Evolutionary conservation across 768 basidiomycete genomes (phyloP).

Genomic region (Lactifluus echinatus): DNA sequence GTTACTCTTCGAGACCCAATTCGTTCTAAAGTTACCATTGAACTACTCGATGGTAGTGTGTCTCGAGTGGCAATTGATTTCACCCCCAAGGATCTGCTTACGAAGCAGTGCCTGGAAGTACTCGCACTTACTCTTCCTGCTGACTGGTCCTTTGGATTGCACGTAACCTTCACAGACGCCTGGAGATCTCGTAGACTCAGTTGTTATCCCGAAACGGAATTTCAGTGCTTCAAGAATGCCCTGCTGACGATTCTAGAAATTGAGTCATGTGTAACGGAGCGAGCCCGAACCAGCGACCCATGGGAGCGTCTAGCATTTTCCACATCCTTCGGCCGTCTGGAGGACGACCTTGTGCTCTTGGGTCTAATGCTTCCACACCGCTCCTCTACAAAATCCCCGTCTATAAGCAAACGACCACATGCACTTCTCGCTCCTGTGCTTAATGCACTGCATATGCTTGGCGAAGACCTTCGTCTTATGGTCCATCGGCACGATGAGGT

Average conservation of each 20-base stretch:
- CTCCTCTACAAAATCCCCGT: background rate
- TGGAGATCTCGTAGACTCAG: slow-evolving; percentile 46
- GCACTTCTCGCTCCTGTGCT: slow-evolving; percentile 49
- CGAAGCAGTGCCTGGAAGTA: slow-evolving; percentile 48
- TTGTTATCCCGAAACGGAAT: slow-evolving; percentile 41
- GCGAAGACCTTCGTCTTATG: slow-evolving; percentile 57
- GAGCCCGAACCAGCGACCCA: slow-evolving; percentile 19
- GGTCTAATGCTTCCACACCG: slow-evolving; percentile 33
- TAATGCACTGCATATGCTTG: slow-evolving; percentile 72
- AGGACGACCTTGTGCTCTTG: slow-evolving; percentile 51
- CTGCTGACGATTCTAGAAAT: slow-evolving; percentile 42
- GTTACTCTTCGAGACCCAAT: slow-evolving; percentile 40
- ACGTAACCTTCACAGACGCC: slow-evolving; percentile 43
- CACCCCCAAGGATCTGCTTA: slow-evolving; percentile 46
- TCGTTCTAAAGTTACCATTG: slow-evolving; percentile 43
- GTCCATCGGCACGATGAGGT: slow-evolving; percentile 48
- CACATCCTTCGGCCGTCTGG: slow-evolving; percentile 38
- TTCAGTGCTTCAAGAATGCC: slow-evolving; percentile 46
- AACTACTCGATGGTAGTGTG: slow-evolving; percentile 42
- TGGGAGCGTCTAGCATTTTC: slow-evolving; percentile 45
- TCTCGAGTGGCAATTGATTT: slow-evolving; percentile 46
- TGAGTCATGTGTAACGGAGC: background rate
- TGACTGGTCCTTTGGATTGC: slow-evolving; percentile 46
- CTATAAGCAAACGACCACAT: slow-evolving; percentile 29
- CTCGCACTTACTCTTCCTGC: slow-evolving; percentile 54